Percentiles rank a stretch among this genome's conserved stretches.
Evolutionary conservation across 371 early-diverging fungal genomes (phyloP).

Genomic region (Apophysomyces ossiformis): DNA sequence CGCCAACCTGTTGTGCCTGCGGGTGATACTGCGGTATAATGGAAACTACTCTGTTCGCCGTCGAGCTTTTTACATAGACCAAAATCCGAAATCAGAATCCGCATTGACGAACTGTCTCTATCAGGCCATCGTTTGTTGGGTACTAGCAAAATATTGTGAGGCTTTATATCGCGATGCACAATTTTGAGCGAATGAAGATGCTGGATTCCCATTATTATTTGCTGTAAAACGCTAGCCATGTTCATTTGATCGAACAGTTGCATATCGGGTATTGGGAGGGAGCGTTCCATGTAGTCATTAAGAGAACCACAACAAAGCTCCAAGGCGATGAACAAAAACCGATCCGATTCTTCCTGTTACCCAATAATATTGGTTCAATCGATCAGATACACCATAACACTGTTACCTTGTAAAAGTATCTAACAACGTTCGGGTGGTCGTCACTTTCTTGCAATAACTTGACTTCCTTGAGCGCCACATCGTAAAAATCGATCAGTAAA

Average conservation of each 20-base stretch:
- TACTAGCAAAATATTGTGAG: constrained; percentile 88
- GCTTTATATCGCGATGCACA: constrained; percentile 97
- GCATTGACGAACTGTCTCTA: constrained; percentile 37
- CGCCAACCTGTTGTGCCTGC: constrained; percentile 97
- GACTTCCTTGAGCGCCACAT: constrained; percentile 94
- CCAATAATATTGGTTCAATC: background rate
- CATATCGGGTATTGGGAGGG: constrained; percentile 34
- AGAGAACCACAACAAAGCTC: constrained; percentile 88
- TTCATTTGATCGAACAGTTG: constrained; percentile 38
- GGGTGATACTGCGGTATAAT: constrained; percentile 81
- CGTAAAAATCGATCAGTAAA: constrained; percentile 91
- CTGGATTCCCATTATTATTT: constrained; percentile 83
- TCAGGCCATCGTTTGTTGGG: constrained; percentile 51
- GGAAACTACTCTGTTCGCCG: constrained; percentile 92
- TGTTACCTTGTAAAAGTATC: constrained; percentile 85
- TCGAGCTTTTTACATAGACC: constrained; percentile 96
- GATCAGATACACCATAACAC: background rate
- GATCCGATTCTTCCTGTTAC: constrained; percentile 76
- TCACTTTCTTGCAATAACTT: constrained; percentile 90
- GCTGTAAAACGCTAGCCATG: constrained; percentile 66
- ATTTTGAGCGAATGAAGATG: constrained; percentile 93
- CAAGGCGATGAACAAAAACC: constrained; percentile 94
- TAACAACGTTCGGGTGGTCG: constrained; percentile 94
- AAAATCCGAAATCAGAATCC: constrained; percentile 96
- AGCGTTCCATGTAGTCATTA: constrained; percentile 61